These are phyloP conservation scores for Babesia gibsoni DNA, from an alignment of 169 alveolate genomes.

Conservation along the genomic window DNA sequence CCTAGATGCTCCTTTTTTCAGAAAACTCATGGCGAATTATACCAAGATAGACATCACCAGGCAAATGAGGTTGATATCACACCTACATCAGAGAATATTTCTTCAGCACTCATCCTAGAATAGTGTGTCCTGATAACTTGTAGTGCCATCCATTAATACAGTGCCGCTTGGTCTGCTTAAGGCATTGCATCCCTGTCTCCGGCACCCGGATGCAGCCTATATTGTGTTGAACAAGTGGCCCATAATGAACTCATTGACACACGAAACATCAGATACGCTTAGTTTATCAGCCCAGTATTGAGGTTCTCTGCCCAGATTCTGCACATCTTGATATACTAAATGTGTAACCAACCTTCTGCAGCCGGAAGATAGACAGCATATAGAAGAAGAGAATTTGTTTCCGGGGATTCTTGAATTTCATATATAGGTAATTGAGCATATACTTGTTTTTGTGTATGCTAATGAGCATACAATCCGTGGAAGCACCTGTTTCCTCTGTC, in stretches of 20 bases:
- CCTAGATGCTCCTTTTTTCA: not conserved
- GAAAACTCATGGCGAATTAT: constrained; percentile 13
- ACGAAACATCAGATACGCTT: constrained; percentile 1
- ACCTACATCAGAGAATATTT: not conserved
- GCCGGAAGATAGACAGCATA: constrained; percentile 17
- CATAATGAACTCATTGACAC: not conserved
- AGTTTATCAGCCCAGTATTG: not conserved
- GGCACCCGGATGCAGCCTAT: constrained; percentile 31
- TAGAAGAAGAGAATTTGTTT: constrained; percentile 7
- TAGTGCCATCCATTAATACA: too few relatives aligned
- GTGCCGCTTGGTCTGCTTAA: too few relatives aligned
- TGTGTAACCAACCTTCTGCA: constrained; percentile 35
- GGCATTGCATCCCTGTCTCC: not conserved
- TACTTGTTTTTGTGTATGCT: constrained; percentile 31
- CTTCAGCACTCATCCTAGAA: not conserved
- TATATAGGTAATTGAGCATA: constrained; percentile 7
- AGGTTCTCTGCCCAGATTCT: not conserved
- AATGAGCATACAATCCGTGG: constrained; percentile 5
- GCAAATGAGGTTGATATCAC: not conserved
- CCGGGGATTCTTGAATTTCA: constrained; percentile 25
- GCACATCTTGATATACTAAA: not conserved
- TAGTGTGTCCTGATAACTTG: not conserved
- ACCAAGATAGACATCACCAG: constrained; percentile 13
- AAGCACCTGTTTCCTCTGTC: constrained; percentile 34
- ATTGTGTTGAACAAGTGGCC: not conserved